phyloP scores from a whole-genome alignment of 179 eudicot genomes.

The Gypsophila paniculata region DNA sequence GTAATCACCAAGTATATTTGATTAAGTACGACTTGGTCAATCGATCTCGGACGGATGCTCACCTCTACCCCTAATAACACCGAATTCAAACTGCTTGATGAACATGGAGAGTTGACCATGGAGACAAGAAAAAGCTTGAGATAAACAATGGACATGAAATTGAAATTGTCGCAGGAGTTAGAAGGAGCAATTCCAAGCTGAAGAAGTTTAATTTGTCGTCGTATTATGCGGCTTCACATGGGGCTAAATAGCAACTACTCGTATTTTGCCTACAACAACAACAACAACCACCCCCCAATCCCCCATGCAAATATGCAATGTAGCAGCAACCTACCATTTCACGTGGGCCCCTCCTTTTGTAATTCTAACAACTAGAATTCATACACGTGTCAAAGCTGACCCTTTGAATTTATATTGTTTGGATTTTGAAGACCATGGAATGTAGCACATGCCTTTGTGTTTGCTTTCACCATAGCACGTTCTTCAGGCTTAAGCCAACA shows the following conservation, averaged over 20 bases:
- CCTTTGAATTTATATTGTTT: background rate
- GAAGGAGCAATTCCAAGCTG: no score
- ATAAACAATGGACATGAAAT: no score
- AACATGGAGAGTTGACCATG: no score
- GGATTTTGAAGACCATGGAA: slow-evolving; percentile 2
- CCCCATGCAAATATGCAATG: background rate
- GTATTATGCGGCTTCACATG: slow-evolving; percentile 29
- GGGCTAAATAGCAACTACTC: background rate
- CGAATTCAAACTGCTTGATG: no score
- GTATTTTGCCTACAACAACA: no score
- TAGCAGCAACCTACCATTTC: background rate
- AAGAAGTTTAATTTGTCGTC: background rate
- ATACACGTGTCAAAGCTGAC: slow-evolving; percentile 13
- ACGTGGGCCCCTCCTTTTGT: background rate
- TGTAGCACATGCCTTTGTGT: slow-evolving; percentile 26
- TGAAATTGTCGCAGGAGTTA: no score
- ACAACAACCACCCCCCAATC: no score
- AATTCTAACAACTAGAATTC: slow-evolving; percentile 7
- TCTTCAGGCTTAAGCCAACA: slow-evolving; percentile 15
- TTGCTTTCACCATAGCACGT: slow-evolving; percentile 5
- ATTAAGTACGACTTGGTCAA: no score
- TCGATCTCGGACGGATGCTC: no score
- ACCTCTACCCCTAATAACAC: no score
- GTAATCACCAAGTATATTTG: no score
- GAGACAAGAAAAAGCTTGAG: no score